A percentile compares a stretch with the other conserved stretches of the same genome.
phyloP scores from a whole-genome alignment of 2,329 filamentous ascomycete species.

The Pseudogymnoascus sp. region DNA sequence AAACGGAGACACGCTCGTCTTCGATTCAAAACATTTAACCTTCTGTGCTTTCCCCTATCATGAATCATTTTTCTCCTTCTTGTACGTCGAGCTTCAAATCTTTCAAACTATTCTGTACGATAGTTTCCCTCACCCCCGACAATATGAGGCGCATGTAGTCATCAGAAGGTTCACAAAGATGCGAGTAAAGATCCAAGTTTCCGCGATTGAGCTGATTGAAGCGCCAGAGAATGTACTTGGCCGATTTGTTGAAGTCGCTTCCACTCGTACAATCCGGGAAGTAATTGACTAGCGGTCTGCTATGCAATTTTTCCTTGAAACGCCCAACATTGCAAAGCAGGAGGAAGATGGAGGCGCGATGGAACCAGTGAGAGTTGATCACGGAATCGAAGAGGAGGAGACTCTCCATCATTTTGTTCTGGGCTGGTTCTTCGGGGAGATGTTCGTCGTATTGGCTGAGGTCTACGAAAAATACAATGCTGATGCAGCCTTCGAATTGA shows the following conservation, averaged over 20 bases:
- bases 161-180: not conserved
- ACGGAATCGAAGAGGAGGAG: not conserved
- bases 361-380: not conserved
- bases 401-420: not conserved
- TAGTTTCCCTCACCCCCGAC: not conserved
- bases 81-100: no score
- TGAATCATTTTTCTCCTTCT: no score
- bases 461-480: not conserved
- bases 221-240: not conserved
- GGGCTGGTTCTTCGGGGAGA: not conserved
- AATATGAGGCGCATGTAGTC: not conserved
- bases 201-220: not conserved
- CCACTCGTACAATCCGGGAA: not conserved
- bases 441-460: not conserved
- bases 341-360: not conserved
- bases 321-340: not conserved
- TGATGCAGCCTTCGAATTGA: not conserved
- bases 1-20: no score
- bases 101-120: not conserved
- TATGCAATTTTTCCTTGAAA: not conserved
- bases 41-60: no score
- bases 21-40: no score
- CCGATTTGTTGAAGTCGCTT: not conserved
- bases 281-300: not conserved
- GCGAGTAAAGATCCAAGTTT: not conserved